Conservation (phyloP, 2,329 filamentous ascomycete genomes). For the Pezicula radicicola region DNA sequence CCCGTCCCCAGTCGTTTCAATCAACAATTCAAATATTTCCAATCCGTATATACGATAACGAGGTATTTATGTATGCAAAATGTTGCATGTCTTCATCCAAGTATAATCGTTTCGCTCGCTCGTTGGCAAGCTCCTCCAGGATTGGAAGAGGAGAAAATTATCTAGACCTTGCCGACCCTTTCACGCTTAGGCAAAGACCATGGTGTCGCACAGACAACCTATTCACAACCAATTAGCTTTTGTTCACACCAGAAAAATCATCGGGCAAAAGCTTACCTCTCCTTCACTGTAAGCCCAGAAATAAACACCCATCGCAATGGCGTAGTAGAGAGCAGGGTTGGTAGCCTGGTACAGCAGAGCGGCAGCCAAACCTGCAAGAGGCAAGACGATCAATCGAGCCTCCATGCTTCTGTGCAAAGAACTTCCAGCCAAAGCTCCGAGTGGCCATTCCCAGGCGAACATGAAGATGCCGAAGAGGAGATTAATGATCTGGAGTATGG, state of each 20-base stretch:
- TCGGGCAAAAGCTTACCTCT: conserved; percentile 63
- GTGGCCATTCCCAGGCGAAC: conserved; percentile 88
- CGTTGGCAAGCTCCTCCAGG: neutral
- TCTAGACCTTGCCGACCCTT: conserved; percentile 23
- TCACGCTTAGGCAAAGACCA: conserved; percentile 25
- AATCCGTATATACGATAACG: too few relatives aligned
- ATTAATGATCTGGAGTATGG: conserved; percentile 86
- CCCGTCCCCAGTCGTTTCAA: neutral
- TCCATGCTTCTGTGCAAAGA: conserved; percentile 84
- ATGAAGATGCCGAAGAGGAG: conserved; percentile 75
- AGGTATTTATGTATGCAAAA: neutral
- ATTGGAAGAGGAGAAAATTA: neutral
- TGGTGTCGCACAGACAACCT: conserved; percentile 23
- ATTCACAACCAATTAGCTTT: conserved; percentile 7
- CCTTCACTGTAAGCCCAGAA: conserved; percentile 98
- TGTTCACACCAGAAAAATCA: neutral
- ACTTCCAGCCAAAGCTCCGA: conserved; percentile 73
- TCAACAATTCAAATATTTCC: too few relatives aligned
- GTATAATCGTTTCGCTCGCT: neutral
- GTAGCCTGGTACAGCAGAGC: conserved; percentile 87
- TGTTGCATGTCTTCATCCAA: neutral
- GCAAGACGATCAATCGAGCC: conserved; percentile 77
- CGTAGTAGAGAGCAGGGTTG: conserved; percentile 88
- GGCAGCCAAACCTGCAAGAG: conserved; percentile 71
- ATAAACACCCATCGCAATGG: conserved; percentile 81